Evolutionary conservation across 257 asterid species (phyloP).

Genomic region (Lantana camara): DNA sequence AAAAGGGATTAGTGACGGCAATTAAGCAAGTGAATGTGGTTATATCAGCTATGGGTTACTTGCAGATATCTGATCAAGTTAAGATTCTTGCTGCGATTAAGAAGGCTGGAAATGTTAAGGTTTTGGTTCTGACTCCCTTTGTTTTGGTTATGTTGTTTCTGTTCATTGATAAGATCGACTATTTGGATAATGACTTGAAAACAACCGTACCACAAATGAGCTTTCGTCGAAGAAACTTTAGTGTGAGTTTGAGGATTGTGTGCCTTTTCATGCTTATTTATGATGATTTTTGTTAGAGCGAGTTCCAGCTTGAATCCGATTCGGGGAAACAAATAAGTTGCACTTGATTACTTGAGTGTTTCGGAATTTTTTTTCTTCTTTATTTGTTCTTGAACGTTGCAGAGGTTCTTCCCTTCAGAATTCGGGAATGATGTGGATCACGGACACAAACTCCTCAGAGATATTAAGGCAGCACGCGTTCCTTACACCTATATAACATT

Average conservation of each 20-base stretch:
- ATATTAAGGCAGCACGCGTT: conserved; percentile 53
- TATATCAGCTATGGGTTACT: conserved; percentile 46
- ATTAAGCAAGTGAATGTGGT: conserved; percentile 68
- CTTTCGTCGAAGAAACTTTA: no score
- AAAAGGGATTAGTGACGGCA: conserved; percentile 56
- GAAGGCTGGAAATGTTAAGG: conserved; percentile 76
- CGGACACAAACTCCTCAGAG: conserved; percentile 45
- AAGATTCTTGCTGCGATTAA: conserved; percentile 61
- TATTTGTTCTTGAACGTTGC: conserved; percentile 16
- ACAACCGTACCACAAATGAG: no score
- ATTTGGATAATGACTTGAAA: no score
- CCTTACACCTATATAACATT: conserved; percentile 57
- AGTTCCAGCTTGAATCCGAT: no score
- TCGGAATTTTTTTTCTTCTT: not conserved
- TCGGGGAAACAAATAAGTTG: no score
- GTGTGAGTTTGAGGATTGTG: no score
- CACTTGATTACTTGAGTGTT: no score
- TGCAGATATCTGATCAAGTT: conserved; percentile 43
- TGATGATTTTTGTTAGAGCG: no score
- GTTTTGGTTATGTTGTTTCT: not conserved
- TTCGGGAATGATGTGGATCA: conserved; percentile 72
- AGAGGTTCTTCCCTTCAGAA: no score
- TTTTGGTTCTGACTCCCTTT: not conserved
- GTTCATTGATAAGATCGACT: no score
- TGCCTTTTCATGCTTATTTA: no score